These are phyloP conservation scores for Talaromyces amestolkiae DNA, from an alignment of 2,329 filamentous ascomycete genomes.

Conservation along the genomic window DNA sequence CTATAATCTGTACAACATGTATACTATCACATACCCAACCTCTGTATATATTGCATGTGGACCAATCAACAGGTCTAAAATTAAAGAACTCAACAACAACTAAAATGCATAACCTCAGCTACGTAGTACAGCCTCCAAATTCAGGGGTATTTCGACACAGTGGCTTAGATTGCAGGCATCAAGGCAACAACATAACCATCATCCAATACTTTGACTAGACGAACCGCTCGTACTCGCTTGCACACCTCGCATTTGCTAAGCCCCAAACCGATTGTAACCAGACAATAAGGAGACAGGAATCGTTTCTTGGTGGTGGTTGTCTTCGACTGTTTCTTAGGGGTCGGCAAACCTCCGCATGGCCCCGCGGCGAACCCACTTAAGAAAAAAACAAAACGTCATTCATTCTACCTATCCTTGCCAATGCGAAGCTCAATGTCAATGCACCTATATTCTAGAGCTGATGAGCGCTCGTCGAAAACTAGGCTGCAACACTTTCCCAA, in stretches of 20 bases:
- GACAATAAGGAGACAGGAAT: not conserved
- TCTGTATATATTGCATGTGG: not conserved
- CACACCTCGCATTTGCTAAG: not conserved
- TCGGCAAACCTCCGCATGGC: not conserved
- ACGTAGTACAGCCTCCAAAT: not conserved
- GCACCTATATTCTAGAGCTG: not conserved
- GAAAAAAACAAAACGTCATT: conserved; percentile 4
- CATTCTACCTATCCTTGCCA: not conserved
- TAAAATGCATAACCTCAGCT: not conserved
- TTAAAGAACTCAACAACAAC: not conserved
- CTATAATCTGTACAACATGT: conserved; percentile 29
- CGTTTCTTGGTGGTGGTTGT: not conserved
- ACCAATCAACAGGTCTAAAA: not conserved
- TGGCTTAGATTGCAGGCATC: conserved; percentile 10
- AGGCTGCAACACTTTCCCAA: conserved; percentile 4
- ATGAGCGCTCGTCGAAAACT: not conserved
- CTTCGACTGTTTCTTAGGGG: not conserved
- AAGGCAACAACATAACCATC: conserved; percentile 7
- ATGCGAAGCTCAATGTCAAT: not conserved
- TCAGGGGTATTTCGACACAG: not conserved
- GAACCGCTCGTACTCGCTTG: not conserved
- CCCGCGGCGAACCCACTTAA: conserved; percentile 1
- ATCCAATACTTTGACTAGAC: not conserved
- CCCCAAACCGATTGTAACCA: not conserved
- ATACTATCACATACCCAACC: not conserved